phyloP scores from a whole-genome alignment of 495 filamentous ascomycete species.

The Penicillium fimorum region DNA sequence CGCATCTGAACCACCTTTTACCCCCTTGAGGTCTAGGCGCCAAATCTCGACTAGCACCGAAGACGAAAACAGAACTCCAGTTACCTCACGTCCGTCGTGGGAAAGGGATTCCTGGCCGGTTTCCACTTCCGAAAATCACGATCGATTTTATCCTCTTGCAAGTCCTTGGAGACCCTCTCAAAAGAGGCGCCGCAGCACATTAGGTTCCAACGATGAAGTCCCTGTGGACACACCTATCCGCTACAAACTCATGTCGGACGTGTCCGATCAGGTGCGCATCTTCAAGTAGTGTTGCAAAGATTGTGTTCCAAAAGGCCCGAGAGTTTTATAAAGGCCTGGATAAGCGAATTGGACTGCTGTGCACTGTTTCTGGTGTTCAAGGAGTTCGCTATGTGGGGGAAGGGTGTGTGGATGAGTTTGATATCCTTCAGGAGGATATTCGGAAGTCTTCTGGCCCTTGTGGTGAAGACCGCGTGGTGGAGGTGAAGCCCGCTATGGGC shows the following conservation, averaged over 20 bases:
- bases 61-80: not conserved
- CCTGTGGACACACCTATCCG: not conserved
- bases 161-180: not conserved
- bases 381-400: slow-evolving; percentile 21
- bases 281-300: slow-evolving; percentile 16
- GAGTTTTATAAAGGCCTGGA: slow-evolving; percentile 19
- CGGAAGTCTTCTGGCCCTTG: not conserved
- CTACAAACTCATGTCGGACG: slow-evolving; percentile 12
- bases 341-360: slow-evolving; percentile 11
- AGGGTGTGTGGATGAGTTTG: slow-evolving; percentile 25
- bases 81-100: not conserved
- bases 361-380: slow-evolving; percentile 19
- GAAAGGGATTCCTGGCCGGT: not conserved
- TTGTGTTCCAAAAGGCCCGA: slow-evolving; percentile 24
- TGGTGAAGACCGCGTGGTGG: slow-evolving; percentile 8
- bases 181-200: not conserved
- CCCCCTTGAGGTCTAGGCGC: not conserved
- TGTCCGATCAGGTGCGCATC: not conserved
- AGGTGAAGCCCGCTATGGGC: slow-evolving; percentile 6
- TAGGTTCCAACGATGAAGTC: not conserved
- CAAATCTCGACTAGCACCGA: not conserved
- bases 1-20: not conserved
- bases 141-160: not conserved
- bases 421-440: slow-evolving; percentile 21
- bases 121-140: too few species aligned